Base-by-base conservation (phyloP, 371 early-diverging fungal species). In the Apophysomyces sp. region DNA sequence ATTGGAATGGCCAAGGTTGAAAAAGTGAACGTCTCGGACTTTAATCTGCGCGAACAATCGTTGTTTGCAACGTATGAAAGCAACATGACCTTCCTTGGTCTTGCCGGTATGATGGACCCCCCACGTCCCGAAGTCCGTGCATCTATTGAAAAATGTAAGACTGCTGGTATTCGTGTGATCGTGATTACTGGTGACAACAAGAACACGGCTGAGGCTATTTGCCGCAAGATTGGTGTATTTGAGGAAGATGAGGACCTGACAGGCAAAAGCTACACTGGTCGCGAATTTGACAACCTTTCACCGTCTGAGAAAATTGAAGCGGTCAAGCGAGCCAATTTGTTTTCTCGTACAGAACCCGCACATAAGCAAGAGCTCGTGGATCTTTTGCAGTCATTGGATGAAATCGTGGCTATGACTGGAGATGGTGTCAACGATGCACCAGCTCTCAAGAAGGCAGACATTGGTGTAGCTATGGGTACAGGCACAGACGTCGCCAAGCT, bases 371-470 rank as follows among this genome's bases (percentile, higher is more conserved):
- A 93, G 71, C 80, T 99, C 65, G 97, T 99, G 3, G 89, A 94
- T 72, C 71, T 95, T 32, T 81, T 99, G 63, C 91, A 97, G 75
- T 81, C 77, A 24, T 70, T 83, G 27, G 98, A 98, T 7, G 91
- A 92, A 92, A 88, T 98, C 36, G 98, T 97, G 21, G 99, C 97
- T 32, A 97, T 99, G 97, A 98, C 98, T 11, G 99, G 99, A 59
- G 99, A 99, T 73, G 99, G 99, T 81, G 98, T 97, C 39, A 98
- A 98, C 76, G 99, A 99, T 75, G 98, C 98, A 5, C 97, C 97
- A 26, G 98, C 99, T 16, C 78, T 99, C 58, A 97, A 97, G 76
- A 90, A 89, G 74, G 97, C 99, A 32, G 96, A 99, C 78, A 97
- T 99, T 74, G 99, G 99, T 73, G 86, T 98, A 62, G 96, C 99